Percentiles rank a stretch among this genome's conserved stretches.
Conservation (phyloP, 805 yeast species). For the Allodekkera sacchari region DNA sequence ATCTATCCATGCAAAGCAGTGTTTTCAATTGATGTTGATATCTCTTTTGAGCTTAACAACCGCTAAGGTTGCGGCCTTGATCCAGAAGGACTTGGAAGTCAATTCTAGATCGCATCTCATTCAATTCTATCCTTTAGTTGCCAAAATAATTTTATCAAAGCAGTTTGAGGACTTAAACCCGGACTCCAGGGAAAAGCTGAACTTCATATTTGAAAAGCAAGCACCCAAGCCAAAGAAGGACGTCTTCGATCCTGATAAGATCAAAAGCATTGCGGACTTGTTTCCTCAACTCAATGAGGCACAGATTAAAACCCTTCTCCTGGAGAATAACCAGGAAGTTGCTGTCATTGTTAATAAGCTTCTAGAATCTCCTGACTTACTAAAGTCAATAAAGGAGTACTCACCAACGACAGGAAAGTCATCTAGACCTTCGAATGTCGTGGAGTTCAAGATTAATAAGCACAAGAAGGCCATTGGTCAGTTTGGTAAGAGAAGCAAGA, state of each 20-base stretch:
- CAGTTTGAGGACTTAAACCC: constrained; percentile 40
- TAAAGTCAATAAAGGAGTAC: constrained; percentile 26
- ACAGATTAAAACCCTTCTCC: constrained; percentile 42
- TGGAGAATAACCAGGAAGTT: constrained; percentile 39
- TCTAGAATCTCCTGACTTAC: constrained; percentile 51
- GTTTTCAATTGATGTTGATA: constrained; percentile 43
- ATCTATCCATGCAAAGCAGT: constrained; percentile 37
- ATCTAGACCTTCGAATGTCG: constrained; percentile 5
- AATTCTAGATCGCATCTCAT: constrained; percentile 32
- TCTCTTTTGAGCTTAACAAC: constrained; percentile 43
- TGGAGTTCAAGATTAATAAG: constrained; percentile 7
- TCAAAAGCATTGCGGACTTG: constrained; percentile 41
- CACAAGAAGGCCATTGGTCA: constrained; percentile 15
- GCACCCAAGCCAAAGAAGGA: background rate
- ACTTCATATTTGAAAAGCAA: constrained; percentile 29
- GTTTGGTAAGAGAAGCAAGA: constrained; percentile 27
- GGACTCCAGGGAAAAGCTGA: constrained; percentile 42
- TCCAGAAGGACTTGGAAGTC: constrained; percentile 38
- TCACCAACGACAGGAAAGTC: constrained; percentile 13
- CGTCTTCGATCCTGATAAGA: constrained; percentile 26
- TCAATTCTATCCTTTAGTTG: constrained; percentile 43
- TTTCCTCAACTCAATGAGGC: constrained; percentile 54
- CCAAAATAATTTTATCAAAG: constrained; percentile 43
- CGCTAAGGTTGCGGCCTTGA: constrained; percentile 31
- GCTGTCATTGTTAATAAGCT: constrained; percentile 51